Evolutionary conservation across 495 filamentous ascomycete genomes (phyloP).

Genomic region (Friedmanniomyces endolithicus): DNA sequence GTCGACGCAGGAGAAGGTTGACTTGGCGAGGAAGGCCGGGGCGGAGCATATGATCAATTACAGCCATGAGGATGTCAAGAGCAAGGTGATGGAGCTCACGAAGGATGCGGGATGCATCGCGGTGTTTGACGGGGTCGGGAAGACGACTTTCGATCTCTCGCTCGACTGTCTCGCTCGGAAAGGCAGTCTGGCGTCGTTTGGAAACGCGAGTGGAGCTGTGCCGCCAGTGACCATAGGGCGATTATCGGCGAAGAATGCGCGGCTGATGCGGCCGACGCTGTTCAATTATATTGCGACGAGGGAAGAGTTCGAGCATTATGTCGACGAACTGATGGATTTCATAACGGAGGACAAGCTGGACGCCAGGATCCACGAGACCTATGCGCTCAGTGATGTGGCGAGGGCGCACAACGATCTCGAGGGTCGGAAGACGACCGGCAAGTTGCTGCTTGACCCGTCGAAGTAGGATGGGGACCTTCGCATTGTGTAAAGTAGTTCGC

Average conservation of each 20-base stretch:
- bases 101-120: constrained; percentile 51
- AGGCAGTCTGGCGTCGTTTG: constrained; percentile 75
- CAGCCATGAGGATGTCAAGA: constrained; percentile 39
- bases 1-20: constrained; percentile 58
- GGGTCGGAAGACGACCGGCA: constrained; percentile 72
- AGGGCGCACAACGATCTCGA: constrained; percentile 74
- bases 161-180: constrained; percentile 68
- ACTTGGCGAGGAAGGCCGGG: constrained; percentile 70
- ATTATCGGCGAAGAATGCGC: constrained; percentile 62
- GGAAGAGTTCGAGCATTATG: constrained; percentile 64
- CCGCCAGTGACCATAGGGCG: constrained; percentile 57
- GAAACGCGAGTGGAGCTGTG: constrained; percentile 77
- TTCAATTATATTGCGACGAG: constrained; percentile 61
- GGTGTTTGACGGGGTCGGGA: constrained; percentile 84
- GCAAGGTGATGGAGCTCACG: constrained; percentile 29
- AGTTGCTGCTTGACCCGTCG: constrained; percentile 43
- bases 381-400: constrained; percentile 64
- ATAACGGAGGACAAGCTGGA: constrained; percentile 57
- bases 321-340: constrained; percentile 60
- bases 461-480: constrained; percentile 1
- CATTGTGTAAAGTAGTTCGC: background rate
- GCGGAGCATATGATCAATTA: constrained; percentile 64
- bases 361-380: constrained; percentile 64
- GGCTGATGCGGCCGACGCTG: constrained; percentile 61
- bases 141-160: constrained; percentile 73